Evolutionary conservation across 306 rosid species (phyloP).

Genomic region (Prunus campanulata): DNA sequence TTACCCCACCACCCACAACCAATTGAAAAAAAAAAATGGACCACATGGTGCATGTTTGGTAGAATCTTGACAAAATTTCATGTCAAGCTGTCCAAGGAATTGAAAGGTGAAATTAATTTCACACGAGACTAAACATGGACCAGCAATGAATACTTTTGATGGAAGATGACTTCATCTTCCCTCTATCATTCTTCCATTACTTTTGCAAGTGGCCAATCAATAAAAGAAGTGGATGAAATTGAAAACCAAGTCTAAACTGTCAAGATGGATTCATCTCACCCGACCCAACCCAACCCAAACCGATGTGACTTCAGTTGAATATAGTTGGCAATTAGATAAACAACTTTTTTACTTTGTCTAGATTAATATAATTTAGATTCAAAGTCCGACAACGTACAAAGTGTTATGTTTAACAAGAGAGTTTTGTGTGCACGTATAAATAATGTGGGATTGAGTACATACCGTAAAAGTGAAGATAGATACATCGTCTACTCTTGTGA

Average conservation of each 20-base stretch:
- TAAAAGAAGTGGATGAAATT: neutral
- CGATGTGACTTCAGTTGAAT: neutral
- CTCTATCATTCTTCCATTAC: neutral
- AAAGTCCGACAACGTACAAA: no score
- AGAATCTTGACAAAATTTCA: neutral
- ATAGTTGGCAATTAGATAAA: neutral
- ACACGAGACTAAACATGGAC: neutral
- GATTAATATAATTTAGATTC: no score
- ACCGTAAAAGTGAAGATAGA: conserved; percentile 70
- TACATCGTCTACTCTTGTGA: conserved; percentile 48
- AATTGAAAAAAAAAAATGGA: neutral
- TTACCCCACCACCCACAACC: neutral
- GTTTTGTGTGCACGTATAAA: no score
- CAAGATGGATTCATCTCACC: neutral
- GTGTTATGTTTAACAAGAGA: no score
- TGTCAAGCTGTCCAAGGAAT: neutral
- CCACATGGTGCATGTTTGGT: neutral
- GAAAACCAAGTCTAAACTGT: neutral
- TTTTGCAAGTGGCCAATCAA: neutral
- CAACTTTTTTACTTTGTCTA: no score
- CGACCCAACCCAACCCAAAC: neutral
- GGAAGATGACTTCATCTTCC: conserved; percentile 4
- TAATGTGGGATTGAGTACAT: neutral
- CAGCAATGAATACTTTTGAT: neutral
- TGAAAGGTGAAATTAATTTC: conserved; percentile 8